Conservation (phyloP, 495 filamentous ascomycete species). For the Parachaetomium inaequale region DNA sequence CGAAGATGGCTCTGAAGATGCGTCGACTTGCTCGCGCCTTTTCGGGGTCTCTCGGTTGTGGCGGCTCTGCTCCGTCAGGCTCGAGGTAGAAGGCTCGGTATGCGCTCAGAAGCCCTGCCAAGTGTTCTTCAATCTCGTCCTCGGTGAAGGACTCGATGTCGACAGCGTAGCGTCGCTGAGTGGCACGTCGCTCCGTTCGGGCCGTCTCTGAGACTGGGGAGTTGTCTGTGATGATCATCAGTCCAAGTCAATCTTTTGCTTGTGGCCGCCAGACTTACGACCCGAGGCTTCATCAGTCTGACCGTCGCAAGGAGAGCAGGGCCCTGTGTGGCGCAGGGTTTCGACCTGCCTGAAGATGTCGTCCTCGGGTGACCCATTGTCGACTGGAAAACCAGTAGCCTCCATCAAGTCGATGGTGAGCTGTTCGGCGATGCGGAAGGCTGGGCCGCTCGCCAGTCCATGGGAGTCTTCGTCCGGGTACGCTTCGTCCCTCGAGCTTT, state of each 20-base stretch:
- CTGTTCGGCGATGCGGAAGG: conserved; percentile 2
- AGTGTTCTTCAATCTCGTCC: conserved; percentile 27
- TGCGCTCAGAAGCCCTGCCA: conserved; percentile 23
- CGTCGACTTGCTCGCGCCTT: conserved; percentile 12
- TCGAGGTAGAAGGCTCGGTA: conserved; percentile 29
- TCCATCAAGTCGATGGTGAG: conserved; percentile 1
- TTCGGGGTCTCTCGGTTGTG: background rate
- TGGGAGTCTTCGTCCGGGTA: background rate
- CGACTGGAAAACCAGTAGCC: background rate
- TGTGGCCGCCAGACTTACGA: background rate
- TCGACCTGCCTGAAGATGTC: too few relatives aligned
- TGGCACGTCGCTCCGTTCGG: background rate
- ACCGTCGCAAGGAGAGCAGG: background rate
- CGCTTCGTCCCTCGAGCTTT: background rate
- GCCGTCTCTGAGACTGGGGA: background rate
- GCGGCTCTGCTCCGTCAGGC: background rate
- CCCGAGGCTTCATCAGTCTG: background rate
- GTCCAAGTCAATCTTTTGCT: background rate
- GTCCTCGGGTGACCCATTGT: background rate
- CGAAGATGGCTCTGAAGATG: conserved; percentile 27
- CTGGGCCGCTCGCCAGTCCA: background rate
- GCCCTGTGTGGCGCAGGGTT: too few relatives aligned
- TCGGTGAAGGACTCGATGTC: conserved; percentile 26
- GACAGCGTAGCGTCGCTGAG: conserved; percentile 10
- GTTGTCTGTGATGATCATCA: background rate